Evolutionary conservation across 1,284 basidiomycete genomes (phyloP).

Genomic region (Pholiota adiposa): DNA sequence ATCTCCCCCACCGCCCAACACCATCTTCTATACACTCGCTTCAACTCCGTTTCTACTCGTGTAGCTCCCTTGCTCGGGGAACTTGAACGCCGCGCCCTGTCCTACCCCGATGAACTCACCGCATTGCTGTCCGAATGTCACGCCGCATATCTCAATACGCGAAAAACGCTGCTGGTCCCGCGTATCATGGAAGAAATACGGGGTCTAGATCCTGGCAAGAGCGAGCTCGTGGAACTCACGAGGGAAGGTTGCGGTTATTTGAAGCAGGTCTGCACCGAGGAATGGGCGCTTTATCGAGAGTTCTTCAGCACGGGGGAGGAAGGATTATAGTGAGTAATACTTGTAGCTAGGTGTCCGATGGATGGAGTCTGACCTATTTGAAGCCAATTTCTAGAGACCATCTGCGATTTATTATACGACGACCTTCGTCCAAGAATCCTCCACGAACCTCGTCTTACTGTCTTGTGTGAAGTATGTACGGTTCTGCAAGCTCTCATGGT

Average conservation of each 20-base stretch:
- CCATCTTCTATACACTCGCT: constrained; percentile 89
- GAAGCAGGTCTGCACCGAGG: constrained; percentile 87
- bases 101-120: constrained; percentile 79
- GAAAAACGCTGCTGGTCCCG: constrained; percentile 72
- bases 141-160: constrained; percentile 74
- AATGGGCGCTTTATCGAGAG: constrained; percentile 81
- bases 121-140: constrained; percentile 85
- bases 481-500: constrained; percentile 94
- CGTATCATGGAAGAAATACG: constrained; percentile 81
- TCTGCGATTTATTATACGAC: constrained; percentile 94
- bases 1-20: constrained; percentile 82
- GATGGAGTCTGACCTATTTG: not conserved
- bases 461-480: constrained; percentile 91
- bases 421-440: constrained; percentile 91
- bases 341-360: not conserved
- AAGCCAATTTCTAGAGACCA: constrained; percentile 84
- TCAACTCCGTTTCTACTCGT: constrained; percentile 70
- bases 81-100: constrained; percentile 75
- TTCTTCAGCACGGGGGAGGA: constrained; percentile 89
- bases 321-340: constrained; percentile 78
- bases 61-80: constrained; percentile 81
- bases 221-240: constrained; percentile 88
- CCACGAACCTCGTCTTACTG: constrained; percentile 85
- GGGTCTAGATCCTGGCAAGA: constrained; percentile 75
- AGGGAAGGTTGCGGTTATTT: constrained; percentile 88